phyloP scores from a whole-genome alignment of 1,139 yeast genomes.

The Pneumocystis oryctolagi region DNA sequence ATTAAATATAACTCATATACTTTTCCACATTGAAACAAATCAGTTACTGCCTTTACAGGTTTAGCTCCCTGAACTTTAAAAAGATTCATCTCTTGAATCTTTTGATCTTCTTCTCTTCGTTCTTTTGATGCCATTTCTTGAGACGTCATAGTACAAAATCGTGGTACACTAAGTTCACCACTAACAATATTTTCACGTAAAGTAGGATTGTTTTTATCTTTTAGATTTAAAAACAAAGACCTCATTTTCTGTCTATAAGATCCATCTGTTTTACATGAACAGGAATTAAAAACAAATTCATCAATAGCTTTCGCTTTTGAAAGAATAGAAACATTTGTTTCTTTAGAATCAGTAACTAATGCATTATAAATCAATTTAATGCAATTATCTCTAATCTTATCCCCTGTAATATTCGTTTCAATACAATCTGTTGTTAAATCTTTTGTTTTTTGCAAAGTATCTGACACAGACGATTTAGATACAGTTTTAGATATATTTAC shows the following conservation, averaged over 20 bases:
- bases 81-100: constrained; percentile 72
- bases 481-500: constrained; percentile 11
- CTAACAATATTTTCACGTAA: constrained; percentile 53
- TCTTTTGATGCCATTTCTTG: constrained; percentile 88
- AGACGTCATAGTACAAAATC: constrained; percentile 67
- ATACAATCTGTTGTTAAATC: constrained; percentile 74
- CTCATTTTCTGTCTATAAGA: constrained; percentile 67
- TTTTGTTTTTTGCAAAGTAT: constrained; percentile 23
- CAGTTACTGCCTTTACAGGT: constrained; percentile 89
- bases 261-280: constrained; percentile 37
- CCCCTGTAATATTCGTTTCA: constrained; percentile 50
- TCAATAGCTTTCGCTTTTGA: constrained; percentile 60
- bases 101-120: constrained; percentile 70
- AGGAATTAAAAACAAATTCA: constrained; percentile 39
- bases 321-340: constrained; percentile 42
- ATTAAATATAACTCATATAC: neutral
- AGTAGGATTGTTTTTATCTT: constrained; percentile 80
- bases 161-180: constrained; percentile 49
- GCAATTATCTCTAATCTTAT: constrained; percentile 71
- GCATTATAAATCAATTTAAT: constrained; percentile 77
- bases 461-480: constrained; percentile 2
- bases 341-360: constrained; percentile 62
- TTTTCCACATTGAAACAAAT: constrained; percentile 85
- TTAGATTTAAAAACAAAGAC: constrained; percentile 66
- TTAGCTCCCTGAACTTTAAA: constrained; percentile 98